Percentiles rank a stretch among this genome's conserved stretches.
phyloP scores from a whole-genome alignment of 1,139 yeast species.

The Candida sojae region DNA sequence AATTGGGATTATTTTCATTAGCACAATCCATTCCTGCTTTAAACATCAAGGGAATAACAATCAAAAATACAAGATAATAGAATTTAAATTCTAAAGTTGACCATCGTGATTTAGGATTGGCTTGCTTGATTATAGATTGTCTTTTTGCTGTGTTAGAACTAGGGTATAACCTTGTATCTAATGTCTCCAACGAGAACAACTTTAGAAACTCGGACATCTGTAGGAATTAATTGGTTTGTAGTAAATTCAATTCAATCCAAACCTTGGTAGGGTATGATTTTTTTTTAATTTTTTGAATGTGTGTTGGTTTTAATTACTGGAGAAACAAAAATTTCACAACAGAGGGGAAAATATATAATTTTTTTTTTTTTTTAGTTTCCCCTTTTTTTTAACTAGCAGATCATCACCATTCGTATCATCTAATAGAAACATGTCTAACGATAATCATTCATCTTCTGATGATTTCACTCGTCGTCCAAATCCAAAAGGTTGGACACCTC shows the following conservation, averaged over 20 bases:
- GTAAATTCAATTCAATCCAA: no score
- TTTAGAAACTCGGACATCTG: constrained; percentile 23
- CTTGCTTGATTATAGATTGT: constrained; percentile 40
- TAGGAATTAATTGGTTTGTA: no score
- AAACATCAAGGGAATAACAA: constrained; percentile 81
- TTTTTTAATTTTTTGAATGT: no score
- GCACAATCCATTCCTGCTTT: constrained; percentile 83
- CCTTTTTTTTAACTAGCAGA: no score
- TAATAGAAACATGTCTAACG: not conserved
- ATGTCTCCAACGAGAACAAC: constrained; percentile 71
- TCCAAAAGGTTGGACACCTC: constrained; percentile 82
- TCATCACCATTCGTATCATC: not conserved
- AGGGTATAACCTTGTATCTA: constrained; percentile 73
- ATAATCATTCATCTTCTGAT: not conserved
- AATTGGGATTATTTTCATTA: constrained; percentile 76
- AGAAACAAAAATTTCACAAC: no score
- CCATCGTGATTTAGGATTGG: constrained; percentile 67
- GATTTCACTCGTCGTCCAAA: constrained; percentile 59
- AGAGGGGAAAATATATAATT: constrained; percentile 12
- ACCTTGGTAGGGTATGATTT: no score
- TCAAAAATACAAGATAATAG: constrained; percentile 60
- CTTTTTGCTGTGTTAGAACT: constrained; percentile 47
- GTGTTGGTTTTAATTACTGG: no score
- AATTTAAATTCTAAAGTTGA: constrained; percentile 68
- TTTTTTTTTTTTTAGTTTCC: no score